Base-by-base conservation (phyloP, 2,329 filamentous ascomycete genomes). In the Trichoderma sp. region DNA sequence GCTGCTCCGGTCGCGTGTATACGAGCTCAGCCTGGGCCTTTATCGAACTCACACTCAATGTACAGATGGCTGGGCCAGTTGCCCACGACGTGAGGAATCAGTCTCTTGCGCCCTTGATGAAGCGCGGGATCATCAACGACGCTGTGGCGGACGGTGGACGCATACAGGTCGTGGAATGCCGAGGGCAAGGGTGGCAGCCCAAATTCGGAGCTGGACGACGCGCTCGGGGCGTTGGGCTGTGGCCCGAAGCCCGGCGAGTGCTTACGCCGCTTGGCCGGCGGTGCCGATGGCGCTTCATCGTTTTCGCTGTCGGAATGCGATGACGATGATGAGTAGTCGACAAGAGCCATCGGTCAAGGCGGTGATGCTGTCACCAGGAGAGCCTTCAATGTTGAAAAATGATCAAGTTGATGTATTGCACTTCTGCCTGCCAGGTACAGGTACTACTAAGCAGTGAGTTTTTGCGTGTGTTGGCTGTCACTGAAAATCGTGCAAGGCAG, bases 51-150 rank as follows among this genome's bases (percentile, higher is more conserved):
- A 97, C 96, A 99, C 84, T 98, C 95, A 71, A 97, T 85, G 80
- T 97, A 98, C 59, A 98, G 80, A 81, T 98, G 95, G 39, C 91
- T 94, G 1, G 95, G 94, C 96, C 96, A 99, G 80, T 94, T 93
- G 73, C 96, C 96, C 72, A 90, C 88, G 30, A 95, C 85, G 81
- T 99, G 96, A 28, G 95, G 95, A 63, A 90, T 92, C 71, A 91
- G 88, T 55, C 96, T 89, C 78, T 91, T 93, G 59, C 95, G 90
- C 68, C 96, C 96, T 36, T 92, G 92, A 80, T 99, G 96, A 71
- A 98, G 85, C 72, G 87, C 86, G 1, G 95, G 94, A 78, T 97
- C 92, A 81, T 98, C 96, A 76, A 85, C 86, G 53, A 91, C 91
- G 81, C 92, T 93, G 74, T 92, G 85, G 73, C 95, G 90, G 66